Conservation (phyloP, 371 early-diverging fungal species). For the Parasitella parasitica region DNA sequence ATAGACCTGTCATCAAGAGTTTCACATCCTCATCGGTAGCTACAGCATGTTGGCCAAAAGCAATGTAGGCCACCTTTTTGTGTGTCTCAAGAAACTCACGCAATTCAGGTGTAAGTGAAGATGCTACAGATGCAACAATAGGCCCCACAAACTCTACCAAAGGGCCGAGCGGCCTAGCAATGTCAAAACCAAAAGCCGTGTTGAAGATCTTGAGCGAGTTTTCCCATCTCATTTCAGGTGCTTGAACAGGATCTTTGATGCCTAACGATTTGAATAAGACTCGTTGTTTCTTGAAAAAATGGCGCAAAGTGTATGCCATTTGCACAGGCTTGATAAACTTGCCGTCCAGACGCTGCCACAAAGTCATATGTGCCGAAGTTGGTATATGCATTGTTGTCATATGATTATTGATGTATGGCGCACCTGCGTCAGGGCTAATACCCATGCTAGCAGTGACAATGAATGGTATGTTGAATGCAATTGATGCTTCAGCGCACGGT, state of each 20-base stretch:
- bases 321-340: slow-evolving; percentile 13
- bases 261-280: neutral
- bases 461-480: slow-evolving; percentile 1
- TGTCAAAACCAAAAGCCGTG: slow-evolving; percentile 23
- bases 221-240: neutral
- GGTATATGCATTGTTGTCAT: neutral
- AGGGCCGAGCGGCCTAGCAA: slow-evolving; percentile 34
- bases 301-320: neutral
- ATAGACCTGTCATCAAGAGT: slow-evolving; percentile 20
- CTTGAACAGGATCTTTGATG: neutral
- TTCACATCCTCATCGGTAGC: slow-evolving; percentile 1
- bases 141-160: slow-evolving; percentile 39
- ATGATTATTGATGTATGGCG: slow-evolving; percentile 28
- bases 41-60: slow-evolving; percentile 31
- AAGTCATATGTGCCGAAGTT: slow-evolving; percentile 11
- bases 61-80: slow-evolving; percentile 28
- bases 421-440: slow-evolving; percentile 15
- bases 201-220: slow-evolving; percentile 30
- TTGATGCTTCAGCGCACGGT: slow-evolving; percentile 10
- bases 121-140: slow-evolving; percentile 21
- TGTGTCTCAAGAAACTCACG: neutral
- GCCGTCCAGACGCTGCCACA: slow-evolving; percentile 14
- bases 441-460: slow-evolving; percentile 6
- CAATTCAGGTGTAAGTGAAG: slow-evolving; percentile 8
- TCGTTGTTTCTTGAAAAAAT: neutral